A percentile compares a stretch with the other conserved stretches of the same genome.
phyloP scores from a whole-genome alignment of 169 alveolate species.

The Eimeria tenella region DNA sequence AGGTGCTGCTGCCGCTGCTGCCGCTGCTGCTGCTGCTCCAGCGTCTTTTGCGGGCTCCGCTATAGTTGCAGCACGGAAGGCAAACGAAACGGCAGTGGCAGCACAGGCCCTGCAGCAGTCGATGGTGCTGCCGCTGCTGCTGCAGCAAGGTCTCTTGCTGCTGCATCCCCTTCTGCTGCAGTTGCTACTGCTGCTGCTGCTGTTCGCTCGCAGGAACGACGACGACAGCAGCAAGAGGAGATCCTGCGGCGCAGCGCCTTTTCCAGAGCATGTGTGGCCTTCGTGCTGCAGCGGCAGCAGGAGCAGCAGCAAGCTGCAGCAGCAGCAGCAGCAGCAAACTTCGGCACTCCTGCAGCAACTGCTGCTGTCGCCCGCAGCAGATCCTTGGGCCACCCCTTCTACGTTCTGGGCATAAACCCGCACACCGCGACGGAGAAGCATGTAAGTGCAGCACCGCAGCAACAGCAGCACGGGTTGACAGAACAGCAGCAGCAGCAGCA shows the following conservation, averaged over 20 bases:
- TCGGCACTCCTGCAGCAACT: slow-evolving; percentile 54
- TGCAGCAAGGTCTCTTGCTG: background rate
- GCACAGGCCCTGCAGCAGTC: background rate
- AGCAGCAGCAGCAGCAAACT: slow-evolving; percentile 58
- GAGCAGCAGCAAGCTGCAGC: slow-evolving; percentile 73
- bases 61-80: background rate
- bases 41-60: background rate
- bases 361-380: slow-evolving; percentile 63
- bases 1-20: slow-evolving; percentile 46
- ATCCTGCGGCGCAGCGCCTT: slow-evolving; percentile 10
- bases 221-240: slow-evolving; percentile 54
- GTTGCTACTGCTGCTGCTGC: slow-evolving; percentile 31
- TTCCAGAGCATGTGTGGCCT: slow-evolving; percentile 37
- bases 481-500: slow-evolving; percentile 35
- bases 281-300: slow-evolving; percentile 73
- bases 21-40: slow-evolving; percentile 18
- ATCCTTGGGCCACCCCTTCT: slow-evolving; percentile 51
- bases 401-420: slow-evolving; percentile 67
- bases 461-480: background rate
- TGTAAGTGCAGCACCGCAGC: slow-evolving; percentile 42
- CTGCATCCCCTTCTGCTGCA: background rate
- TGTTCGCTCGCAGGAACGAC: slow-evolving; percentile 37
- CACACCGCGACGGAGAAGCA: slow-evolving; percentile 52
- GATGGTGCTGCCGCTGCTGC: background rate
- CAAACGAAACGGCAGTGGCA: background rate